These are phyloP conservation scores for Apiospora pterosperma DNA, from an alignment of 2,329 filamentous ascomycete species.

Conservation along the genomic window DNA sequence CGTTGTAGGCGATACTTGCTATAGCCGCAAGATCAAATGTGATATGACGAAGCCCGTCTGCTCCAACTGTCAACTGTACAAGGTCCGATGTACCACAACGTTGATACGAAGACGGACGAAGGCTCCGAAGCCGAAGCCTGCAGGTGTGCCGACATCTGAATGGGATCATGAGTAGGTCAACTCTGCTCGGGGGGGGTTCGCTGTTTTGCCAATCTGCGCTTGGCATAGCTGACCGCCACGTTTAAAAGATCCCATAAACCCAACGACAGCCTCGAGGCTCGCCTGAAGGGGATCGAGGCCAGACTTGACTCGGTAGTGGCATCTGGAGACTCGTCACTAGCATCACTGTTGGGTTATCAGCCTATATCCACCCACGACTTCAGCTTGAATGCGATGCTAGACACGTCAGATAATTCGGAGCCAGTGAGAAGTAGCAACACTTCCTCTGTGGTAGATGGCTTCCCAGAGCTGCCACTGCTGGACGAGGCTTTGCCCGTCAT, in stretches of 20 bases:
- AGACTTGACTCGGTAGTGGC: constrained; percentile 19
- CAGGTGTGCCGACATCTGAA: neutral
- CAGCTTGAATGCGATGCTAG: neutral
- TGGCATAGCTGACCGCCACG: neutral
- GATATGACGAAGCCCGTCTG: constrained; percentile 41
- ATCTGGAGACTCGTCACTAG: neutral
- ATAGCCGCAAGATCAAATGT: constrained; percentile 44
- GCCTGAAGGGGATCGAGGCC: constrained; percentile 24
- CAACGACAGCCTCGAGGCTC: constrained; percentile 16
- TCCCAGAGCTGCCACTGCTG: constrained; percentile 24
- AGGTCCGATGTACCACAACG: constrained; percentile 34
- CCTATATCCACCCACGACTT: neutral
- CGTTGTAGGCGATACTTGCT: constrained; percentile 37
- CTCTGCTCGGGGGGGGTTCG: neutral
- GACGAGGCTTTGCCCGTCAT: constrained; percentile 32
- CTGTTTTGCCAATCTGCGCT: neutral
- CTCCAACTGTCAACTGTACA: constrained; percentile 41
- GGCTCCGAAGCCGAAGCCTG: constrained; percentile 9
- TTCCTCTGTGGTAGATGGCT: neutral
- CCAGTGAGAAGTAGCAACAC: neutral
- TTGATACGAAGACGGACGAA: constrained; percentile 21
- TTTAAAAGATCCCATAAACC: neutral
- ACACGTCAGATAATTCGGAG: neutral
- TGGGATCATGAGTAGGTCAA: constrained; percentile 1
- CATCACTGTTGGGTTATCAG: neutral